Conservation (phyloP, 192 early-diverging fungal species). For the Rhizophagus clarus region DNA sequence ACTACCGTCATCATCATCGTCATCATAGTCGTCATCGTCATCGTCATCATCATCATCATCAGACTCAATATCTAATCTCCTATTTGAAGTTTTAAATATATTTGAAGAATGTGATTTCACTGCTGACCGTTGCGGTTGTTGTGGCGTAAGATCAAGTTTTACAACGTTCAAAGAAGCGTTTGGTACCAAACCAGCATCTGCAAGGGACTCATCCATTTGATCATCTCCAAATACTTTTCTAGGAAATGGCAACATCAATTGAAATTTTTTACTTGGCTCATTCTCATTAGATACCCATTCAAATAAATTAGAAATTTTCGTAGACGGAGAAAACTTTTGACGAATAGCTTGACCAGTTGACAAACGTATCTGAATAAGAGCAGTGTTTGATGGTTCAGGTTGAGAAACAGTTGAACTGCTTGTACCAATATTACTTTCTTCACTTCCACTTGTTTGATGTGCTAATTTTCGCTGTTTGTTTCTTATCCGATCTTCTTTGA, state of each 20-base stretch:
- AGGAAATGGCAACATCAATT: not conserved
- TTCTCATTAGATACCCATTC: not conserved
- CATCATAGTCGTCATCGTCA: no score
- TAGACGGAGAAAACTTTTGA: not conserved
- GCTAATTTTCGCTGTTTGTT: not conserved
- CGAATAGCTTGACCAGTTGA: constrained; percentile 5
- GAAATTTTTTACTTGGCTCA: not conserved
- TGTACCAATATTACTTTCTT: not conserved
- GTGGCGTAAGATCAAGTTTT: not conserved
- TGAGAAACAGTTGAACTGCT: not conserved
- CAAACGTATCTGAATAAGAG: constrained; percentile 3
- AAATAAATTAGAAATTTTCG: not conserved
- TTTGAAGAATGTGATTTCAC: not conserved
- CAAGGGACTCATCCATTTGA: not conserved
- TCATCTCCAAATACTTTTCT: not conserved
- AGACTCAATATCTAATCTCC: no score
- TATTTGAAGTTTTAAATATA: not conserved
- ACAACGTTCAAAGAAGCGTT: not conserved
- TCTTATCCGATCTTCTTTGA: not conserved
- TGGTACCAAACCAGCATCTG: not conserved
- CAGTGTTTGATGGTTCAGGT: not conserved
- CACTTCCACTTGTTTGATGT: not conserved
- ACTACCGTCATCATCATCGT: no score
- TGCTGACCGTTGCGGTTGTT: not conserved
- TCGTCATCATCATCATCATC: no score